Base-by-base conservation (phyloP, 2,329 filamentous ascomycete genomes). In the Trichoderma semiorbis region DNA sequence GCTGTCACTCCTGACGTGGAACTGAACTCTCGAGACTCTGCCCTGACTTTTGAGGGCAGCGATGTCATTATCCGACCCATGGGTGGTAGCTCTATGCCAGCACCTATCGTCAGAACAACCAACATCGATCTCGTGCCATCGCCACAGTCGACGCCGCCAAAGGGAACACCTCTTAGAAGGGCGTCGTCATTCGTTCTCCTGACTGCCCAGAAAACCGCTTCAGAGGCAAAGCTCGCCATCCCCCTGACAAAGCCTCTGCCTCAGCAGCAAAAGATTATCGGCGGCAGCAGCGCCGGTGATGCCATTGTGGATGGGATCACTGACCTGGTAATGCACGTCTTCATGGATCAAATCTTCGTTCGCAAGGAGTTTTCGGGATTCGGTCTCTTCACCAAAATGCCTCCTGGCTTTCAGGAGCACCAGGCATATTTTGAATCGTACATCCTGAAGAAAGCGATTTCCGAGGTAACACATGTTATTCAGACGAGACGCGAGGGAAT, bases 401-500 rank as follows among this genome's bases (percentile, higher is more conserved):
- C 97, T 1, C 94, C 96, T 0, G 95, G 95, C 0, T 97, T 97
- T 77, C 90, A 95, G 75, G 96, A 98, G 78, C 94, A 98, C 76
- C 95, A 98, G 77, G 94, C 94, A 0, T 97, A 95, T 79, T 98
- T 99, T 75, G 94, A 97, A 78, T 97, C 96, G 0, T 98, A 95
- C 78, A 84, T 98, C 3, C 84, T 98, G 24, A 89, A 91, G 32
- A 92, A 91, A 74, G 90, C 93, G 0, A 87, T 98, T 60, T 87
- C 90, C 3, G 89, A 92, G 34, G 83, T 97, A 18, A 88, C 89
- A 39, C 92, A 88, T 71, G 86, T 89, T 26, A 86, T 98, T 10
- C 89, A 93, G 73, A 82, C 91, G 2, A 89, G 95, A 74, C 90
- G 93, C 76, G 90, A 91, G 70, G 83, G 91, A 0, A 85, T 98